These are phyloP conservation scores for Jasminum sambac DNA, from an alignment of 257 asterid genomes.

Conservation along the genomic window DNA sequence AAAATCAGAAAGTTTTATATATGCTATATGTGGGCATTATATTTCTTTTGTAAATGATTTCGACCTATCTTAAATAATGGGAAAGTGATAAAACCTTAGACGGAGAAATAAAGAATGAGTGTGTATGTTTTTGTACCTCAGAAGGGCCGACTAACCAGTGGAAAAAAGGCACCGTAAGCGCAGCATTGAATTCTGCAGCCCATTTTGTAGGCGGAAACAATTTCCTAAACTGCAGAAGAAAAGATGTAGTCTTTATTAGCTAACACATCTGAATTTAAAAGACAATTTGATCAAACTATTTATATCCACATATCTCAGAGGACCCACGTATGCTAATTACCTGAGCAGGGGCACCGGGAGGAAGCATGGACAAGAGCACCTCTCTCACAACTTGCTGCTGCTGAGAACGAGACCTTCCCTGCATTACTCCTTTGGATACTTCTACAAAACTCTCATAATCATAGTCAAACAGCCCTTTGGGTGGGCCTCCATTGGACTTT, in stretches of 20 bases:
- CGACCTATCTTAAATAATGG: neutral
- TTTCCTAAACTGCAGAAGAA: conserved; percentile 68
- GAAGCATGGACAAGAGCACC: conserved; percentile 89
- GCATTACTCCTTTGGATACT: conserved; percentile 67
- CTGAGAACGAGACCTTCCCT: conserved; percentile 68
- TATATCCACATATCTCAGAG: no score
- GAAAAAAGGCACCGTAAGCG: conserved; percentile 87
- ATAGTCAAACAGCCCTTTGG: conserved; percentile 63
- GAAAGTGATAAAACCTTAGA: neutral
- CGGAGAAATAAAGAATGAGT: neutral
- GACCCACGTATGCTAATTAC: conserved; percentile 26
- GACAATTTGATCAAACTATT: no score
- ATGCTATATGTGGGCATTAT: neutral
- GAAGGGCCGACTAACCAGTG: conserved; percentile 97
- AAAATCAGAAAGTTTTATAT: neutral
- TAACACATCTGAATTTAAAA: no score
- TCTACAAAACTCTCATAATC: conserved; percentile 86
- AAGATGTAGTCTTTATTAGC: neutral
- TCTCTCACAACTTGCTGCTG: conserved; percentile 83
- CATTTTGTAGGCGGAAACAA: conserved; percentile 88
- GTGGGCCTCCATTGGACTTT: neutral
- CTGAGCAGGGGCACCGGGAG: conserved; percentile 98
- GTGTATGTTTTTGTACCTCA: conserved; percentile 46
- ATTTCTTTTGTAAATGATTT: neutral
- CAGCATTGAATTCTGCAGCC: conserved; percentile 92